Evolutionary conservation across 2,329 filamentous ascomycete species (phyloP).

Genomic region (Botrytis fabae): DNA sequence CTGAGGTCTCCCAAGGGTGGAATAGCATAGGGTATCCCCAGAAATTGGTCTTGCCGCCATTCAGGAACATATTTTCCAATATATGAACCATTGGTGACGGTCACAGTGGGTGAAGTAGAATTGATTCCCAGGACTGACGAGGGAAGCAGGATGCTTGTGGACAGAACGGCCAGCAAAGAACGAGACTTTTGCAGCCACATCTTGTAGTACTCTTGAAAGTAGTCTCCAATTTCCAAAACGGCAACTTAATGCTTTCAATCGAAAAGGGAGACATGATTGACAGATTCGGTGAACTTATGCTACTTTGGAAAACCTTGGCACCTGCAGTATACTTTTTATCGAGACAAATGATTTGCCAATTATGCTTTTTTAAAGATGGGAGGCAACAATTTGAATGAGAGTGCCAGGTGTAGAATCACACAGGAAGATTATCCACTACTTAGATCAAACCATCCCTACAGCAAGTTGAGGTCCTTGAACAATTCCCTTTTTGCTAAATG

Average conservation of each 20-base stretch:
- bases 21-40: constrained; percentile 51
- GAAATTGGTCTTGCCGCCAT: constrained; percentile 45
- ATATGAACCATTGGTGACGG: constrained; percentile 34
- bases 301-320: not conserved
- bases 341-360: not conserved
- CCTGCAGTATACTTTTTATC: not conserved
- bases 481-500: not conserved
- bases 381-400: not conserved
- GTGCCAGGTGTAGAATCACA: not conserved
- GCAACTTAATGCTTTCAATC: not conserved
- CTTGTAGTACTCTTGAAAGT: not conserved
- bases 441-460: not conserved
- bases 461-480: not conserved
- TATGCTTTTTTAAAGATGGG: not conserved
- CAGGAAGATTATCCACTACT: constrained; percentile 5
- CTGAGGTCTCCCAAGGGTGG: constrained; percentile 48
- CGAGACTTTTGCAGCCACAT: not conserved
- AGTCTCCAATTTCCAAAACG: not conserved
- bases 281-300: not conserved
- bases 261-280: not conserved
- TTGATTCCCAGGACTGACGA: not conserved
- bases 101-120: constrained; percentile 28
- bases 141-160: not conserved
- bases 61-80: constrained; percentile 32
- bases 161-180: constrained; percentile 1